phyloP scores from a whole-genome alignment of 129 eudicot species.

The sunflower (Helianthus annuus) region HanXRQr2.0-SUNRISE NC_035448.2:47102977-47103476 shows the following conservation, averaged over 20 bases:
- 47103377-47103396: constrained; percentile 67
- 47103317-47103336: constrained; percentile 82
- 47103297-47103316: constrained; percentile 87
- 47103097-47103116: constrained; percentile 7
- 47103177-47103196: constrained; percentile 17
- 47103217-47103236: constrained; percentile 29
- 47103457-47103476: constrained; percentile 91
- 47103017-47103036: background rate
- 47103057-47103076: background rate
- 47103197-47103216: background rate
- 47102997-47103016: background rate
- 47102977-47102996: background rate
- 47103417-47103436: constrained; percentile 65
- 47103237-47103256: constrained; percentile 84
- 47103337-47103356: constrained; percentile 61
- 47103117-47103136: constrained; percentile 16
- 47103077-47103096: background rate
- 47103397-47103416: constrained; percentile 64
- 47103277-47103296: constrained; percentile 55
- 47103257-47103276: constrained; percentile 76
- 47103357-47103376: constrained; percentile 45
- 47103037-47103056: background rate
- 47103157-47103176: no score
- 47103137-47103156: background rate
- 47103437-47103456: constrained; percentile 51